A percentile compares a stretch with the other conserved stretches of the same genome.
Evolutionary conservation across 1,284 basidiomycete species (phyloP).

Genomic region (Bjerkandera adusta): DNA sequence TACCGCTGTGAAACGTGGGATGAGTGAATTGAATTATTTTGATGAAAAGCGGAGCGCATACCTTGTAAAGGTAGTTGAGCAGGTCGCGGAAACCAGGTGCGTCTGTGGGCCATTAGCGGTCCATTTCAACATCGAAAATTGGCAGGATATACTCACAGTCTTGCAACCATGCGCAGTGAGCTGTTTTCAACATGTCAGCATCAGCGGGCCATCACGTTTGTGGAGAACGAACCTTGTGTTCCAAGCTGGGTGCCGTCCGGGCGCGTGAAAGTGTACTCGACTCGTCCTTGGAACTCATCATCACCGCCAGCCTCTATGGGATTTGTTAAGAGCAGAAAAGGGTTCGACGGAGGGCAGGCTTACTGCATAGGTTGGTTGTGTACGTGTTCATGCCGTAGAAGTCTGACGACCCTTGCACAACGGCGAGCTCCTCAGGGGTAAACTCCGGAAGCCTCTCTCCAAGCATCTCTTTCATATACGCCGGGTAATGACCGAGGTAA

Average conservation of each 20-base stretch:
- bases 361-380: slow-evolving; percentile 67
- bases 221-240: slow-evolving; percentile 52
- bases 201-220: too few relatives aligned
- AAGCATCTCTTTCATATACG: slow-evolving; percentile 56
- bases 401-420: slow-evolving; percentile 70
- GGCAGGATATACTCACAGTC: slow-evolving; percentile 53
- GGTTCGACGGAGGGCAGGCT: slow-evolving; percentile 24
- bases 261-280: slow-evolving; percentile 58
- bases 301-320: slow-evolving; percentile 52
- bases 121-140: neutral
- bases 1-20: slow-evolving; percentile 44
- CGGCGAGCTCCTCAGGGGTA: slow-evolving; percentile 54
- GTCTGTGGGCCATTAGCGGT: slow-evolving; percentile 33
- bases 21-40: neutral
- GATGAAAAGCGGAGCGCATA: slow-evolving; percentile 22
- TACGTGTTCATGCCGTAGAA: slow-evolving; percentile 77
- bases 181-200: slow-evolving; percentile 27
- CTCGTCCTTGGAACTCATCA: slow-evolving; percentile 66
- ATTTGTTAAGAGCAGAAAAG: slow-evolving; percentile 11
- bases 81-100: slow-evolving; percentile 61
- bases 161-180: slow-evolving; percentile 63
- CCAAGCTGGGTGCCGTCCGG: slow-evolving; percentile 69
- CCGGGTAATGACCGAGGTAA: slow-evolving; percentile 72
- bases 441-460: slow-evolving; percentile 67
- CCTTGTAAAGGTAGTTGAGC: slow-evolving; percentile 70